Evolutionary conservation across 768 basidiomycete species (phyloP), one percentile per base, ranked within the genome.

Genomic region (Trametes villosa): DNA sequence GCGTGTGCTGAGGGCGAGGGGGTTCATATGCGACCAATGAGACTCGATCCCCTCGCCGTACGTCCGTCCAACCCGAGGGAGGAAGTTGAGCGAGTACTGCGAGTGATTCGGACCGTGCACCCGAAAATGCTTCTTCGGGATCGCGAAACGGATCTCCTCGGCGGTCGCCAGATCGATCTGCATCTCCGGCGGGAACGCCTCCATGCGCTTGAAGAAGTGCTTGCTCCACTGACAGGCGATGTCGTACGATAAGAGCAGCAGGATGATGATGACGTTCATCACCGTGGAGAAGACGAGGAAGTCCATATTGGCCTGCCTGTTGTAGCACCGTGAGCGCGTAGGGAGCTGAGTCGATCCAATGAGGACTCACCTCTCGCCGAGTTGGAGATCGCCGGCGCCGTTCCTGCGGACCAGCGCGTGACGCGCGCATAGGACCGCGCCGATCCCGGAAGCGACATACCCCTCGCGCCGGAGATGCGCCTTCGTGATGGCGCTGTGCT

Each of bases 81-180:
- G 44, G 36, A 65, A 68, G 47, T 75, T 76, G 38, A 76, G 63
- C 0, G 71, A 76, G 55, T 48, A 77, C 1, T 41, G 34, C 6
- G 67, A 59, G 22, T 74, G 74, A 40, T 69, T 53, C 2, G 29
- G 26, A 12, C 70, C 58, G 42, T 78, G 77, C n/a, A 67, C 70
- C 4, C 55, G 59, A 24, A 73, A 56, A 55, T 78, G 77, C 2
- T 75, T 66, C 57, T 77, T 77, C 1, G 72, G 75, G 26, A 78
- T 59, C 5, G 53, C 52, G 24, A 30, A 67, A 9, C 59, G 36
- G 24, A 70, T n/a, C 4, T 49, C 51, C 27, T 18, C 1, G 11
- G 55, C 48, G 18, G n/a, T 18, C 4, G 26, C 40, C 8, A 11
- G 34, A n/a, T 58, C 40, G 20, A 63, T 38, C 15, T 31, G 52